phyloP scores from a whole-genome alignment of 208 protist species.

The Trypanosoma melophagium region DNA sequence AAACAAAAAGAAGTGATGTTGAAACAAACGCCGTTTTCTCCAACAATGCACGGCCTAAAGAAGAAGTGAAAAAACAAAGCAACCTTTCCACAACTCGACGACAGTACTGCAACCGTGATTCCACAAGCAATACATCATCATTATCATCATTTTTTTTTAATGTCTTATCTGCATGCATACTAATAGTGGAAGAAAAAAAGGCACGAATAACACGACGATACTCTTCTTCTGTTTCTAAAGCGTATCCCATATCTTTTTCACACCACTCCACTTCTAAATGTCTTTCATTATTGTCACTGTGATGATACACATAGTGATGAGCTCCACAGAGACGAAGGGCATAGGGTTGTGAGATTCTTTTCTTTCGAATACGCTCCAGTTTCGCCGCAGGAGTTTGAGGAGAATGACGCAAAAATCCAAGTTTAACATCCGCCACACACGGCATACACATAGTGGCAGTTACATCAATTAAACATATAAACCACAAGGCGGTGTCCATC shows the following conservation, averaged over 20 bases:
- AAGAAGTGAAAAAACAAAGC: conserved; percentile 54
- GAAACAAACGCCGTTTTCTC: conserved; percentile 71
- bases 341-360: conserved; percentile 44
- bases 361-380: conserved; percentile 42
- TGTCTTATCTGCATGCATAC: conserved; percentile 1
- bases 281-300: background rate
- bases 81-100: conserved; percentile 31
- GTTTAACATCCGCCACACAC: conserved; percentile 76
- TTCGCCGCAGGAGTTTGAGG: conserved; percentile 63
- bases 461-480: conserved; percentile 61
- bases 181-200: conserved; percentile 45
- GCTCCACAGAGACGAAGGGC: conserved; percentile 63
- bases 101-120: conserved; percentile 20
- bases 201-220: conserved; percentile 30
- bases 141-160: background rate
- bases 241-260: conserved; percentile 55
- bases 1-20: conserved; percentile 64
- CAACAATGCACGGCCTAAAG: conserved; percentile 46
- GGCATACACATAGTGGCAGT: conserved; percentile 38
- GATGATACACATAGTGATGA: conserved; percentile 34
- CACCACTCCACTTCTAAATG: conserved; percentile 24
- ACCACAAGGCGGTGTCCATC: conserved; percentile 37
- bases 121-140: conserved; percentile 3
- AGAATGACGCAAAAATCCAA: conserved; percentile 70
- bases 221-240: conserved; percentile 30